Percentiles rank a stretch among this genome's conserved stretches.
These are phyloP conservation scores for Vachellia pachyceras DNA, from an alignment of 306 rosid species.

Conservation along the genomic window DNA sequence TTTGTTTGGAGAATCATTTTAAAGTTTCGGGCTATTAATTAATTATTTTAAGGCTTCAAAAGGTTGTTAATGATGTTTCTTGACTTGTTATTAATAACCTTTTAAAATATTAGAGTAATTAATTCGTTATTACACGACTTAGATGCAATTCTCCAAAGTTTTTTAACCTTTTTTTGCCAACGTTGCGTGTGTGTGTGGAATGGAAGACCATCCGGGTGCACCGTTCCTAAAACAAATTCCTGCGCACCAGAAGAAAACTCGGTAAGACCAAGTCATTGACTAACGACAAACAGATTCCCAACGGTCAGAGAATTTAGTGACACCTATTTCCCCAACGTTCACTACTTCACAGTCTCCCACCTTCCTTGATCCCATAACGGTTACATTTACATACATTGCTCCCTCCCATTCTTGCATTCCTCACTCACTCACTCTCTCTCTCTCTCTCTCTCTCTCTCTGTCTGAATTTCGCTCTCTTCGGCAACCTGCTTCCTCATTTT, in stretches of 20 bases:
- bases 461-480: not conserved
- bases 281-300: slow-evolving; percentile 42
- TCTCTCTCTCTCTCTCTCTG: no score
- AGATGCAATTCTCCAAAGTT: no score
- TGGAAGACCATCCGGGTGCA: slow-evolving; percentile 3
- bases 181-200: no score
- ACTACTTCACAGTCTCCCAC: slow-evolving; percentile 11
- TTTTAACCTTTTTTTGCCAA: no score
- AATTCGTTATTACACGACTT: no score
- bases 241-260: not conserved
- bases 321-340: slow-evolving; percentile 47
- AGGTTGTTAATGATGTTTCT: no score
- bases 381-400: slow-evolving; percentile 47
- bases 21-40: no score
- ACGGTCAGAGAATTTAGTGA: slow-evolving; percentile 62
- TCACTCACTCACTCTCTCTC: no score
- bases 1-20: no score
- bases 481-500: slow-evolving; percentile 10
- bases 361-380: slow-evolving; percentile 53
- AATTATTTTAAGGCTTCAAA: no score
- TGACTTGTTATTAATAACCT: no score
- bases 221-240: not conserved
- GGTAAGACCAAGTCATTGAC: not conserved
- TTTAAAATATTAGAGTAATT: no score
- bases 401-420: slow-evolving; percentile 27